A percentile compares a stretch with the other conserved stretches of the same genome.
These are phyloP conservation scores for Phytophthora capsici DNA, from an alignment of 352 stramenopile genomes.

Conservation along the genomic window DNA sequence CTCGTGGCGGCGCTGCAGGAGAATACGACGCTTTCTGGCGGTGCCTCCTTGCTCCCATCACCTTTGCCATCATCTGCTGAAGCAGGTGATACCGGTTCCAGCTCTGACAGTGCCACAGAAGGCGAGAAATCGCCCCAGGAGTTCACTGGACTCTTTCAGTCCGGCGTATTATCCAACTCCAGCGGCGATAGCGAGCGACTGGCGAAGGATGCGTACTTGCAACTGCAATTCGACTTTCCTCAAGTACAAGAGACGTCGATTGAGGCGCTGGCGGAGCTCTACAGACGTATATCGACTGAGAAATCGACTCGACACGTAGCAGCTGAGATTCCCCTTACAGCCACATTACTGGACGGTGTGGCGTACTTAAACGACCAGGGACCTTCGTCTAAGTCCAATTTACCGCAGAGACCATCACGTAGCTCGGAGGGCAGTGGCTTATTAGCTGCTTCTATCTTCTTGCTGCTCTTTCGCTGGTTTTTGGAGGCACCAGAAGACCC, in stretches of 20 bases:
- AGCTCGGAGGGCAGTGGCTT: conserved; percentile 46
- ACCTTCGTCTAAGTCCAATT: background rate
- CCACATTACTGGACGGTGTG: conserved; percentile 50
- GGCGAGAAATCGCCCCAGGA: conserved; percentile 21
- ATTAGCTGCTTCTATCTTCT: conserved; percentile 50
- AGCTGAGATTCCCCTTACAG: conserved; percentile 38
- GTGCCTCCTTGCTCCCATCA: conserved; percentile 1
- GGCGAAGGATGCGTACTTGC: conserved; percentile 44
- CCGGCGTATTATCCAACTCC: background rate
- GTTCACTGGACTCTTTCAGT: conserved; percentile 32
- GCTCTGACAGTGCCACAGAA: conserved; percentile 22
- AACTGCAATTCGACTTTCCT: conserved; percentile 69
- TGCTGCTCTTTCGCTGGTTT: conserved; percentile 45
- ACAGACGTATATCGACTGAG: conserved; percentile 34
- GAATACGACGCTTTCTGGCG: conserved; percentile 37
- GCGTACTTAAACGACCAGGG: conserved; percentile 52
- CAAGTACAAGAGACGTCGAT: conserved; percentile 44
- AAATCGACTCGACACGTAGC: conserved; percentile 8
- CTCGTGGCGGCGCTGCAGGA: conserved; percentile 64
- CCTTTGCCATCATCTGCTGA: conserved; percentile 1
- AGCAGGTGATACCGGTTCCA: conserved; percentile 6
- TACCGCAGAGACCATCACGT: conserved; percentile 16
- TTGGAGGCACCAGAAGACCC: conserved; percentile 32
- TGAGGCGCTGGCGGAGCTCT: conserved; percentile 49
- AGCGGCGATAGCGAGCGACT: conserved; percentile 20